phyloP scores from a whole-genome alignment of 73 alveolate species.

The Halteria grandinella region DNA sequence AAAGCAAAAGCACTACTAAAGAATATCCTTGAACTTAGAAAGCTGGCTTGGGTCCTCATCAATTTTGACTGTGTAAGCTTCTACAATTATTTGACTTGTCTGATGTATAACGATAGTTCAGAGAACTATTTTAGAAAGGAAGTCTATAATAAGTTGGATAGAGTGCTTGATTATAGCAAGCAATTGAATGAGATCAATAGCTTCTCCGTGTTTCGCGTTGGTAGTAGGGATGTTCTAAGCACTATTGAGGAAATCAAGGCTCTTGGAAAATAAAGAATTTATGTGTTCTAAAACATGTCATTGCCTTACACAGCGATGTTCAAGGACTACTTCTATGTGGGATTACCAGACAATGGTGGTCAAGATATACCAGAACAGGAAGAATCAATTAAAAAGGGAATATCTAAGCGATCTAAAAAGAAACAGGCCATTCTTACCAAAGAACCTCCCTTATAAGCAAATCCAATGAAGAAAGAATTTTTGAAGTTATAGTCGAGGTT shows the following conservation, averaged over 20 bases:
- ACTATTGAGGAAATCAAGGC: conserved; percentile 14
- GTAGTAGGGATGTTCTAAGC: conserved; percentile 28
- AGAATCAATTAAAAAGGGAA: neutral
- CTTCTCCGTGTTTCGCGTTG: conserved; percentile 30
- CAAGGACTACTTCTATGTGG: neutral
- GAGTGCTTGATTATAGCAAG: too few species aligned
- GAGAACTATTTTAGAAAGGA: too few species aligned
- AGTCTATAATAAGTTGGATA: too few species aligned
- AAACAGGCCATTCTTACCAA: too few species aligned
- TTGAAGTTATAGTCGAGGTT: neutral
- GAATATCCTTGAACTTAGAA: conserved; percentile 26
- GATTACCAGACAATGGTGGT: neutral
- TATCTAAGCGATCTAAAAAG: too few species aligned
- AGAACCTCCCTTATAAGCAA: too few species aligned
- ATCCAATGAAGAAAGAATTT: conserved; percentile 10
- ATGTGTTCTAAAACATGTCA: neutral
- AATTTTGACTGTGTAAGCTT: conserved; percentile 35
- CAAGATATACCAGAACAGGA: neutral
- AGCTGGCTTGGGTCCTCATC: conserved; percentile 21
- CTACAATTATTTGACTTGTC: conserved; percentile 17
- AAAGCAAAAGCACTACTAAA: conserved; percentile 45
- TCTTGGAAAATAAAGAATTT: conserved; percentile 23
- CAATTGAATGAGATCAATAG: too few species aligned
- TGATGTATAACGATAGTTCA: conserved; percentile 34
- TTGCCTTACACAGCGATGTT: neutral